Base-by-base conservation (phyloP, 371 early-diverging fungal genomes). In the Mucor lusitanicus region DNA sequence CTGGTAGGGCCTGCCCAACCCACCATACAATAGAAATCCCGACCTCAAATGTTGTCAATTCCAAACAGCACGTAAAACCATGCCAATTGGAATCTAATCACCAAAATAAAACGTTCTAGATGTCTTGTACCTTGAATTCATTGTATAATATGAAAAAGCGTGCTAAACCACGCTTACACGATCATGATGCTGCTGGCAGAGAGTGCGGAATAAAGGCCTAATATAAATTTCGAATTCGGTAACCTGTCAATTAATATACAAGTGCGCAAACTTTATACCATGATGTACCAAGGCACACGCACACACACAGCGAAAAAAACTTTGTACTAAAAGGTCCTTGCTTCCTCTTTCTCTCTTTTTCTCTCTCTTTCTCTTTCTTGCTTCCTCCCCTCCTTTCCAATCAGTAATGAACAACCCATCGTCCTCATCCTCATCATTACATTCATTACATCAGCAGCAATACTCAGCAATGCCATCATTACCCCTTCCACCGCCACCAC, bases 201-300 rank as follows among this genome's bases (percentile, higher is more conserved):
- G 50, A n/a, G 55, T 39, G 40, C 63, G 40, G 28, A 63, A 53
- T 63, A 63, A 55, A 44, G 8, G 7, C n/a, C 19, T 57, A 19
- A 57, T 57, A 57, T 59, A 59, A 35, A 59, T 39, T 23, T 54
- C 63, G 19, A 63, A 64, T 55, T 59, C 56, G 70, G 66, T 70
- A 70, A 62, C 65, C 66, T 70, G 65, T 70, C 65, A 65, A 65
- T 70, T 68, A 68, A 62, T 40, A 67, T 33, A 42, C 39, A 25
- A 59, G 37, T 23, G 37, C 59, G 35, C 59, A 39, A 35, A 39
- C 23, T 35, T 37, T 59, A 59, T 21, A 28, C 28, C 13, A 60
- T 60, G 40, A 28, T 27, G 11, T 30, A 37, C 32, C 56, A 56
- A 28, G 19, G 56, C 28, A 28, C 56, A 28, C 56, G 30, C 46